These are phyloP conservation scores for Chondrus crispus DNA, from an alignment of 23 red algal species.

Conservation along the genomic window DNA sequence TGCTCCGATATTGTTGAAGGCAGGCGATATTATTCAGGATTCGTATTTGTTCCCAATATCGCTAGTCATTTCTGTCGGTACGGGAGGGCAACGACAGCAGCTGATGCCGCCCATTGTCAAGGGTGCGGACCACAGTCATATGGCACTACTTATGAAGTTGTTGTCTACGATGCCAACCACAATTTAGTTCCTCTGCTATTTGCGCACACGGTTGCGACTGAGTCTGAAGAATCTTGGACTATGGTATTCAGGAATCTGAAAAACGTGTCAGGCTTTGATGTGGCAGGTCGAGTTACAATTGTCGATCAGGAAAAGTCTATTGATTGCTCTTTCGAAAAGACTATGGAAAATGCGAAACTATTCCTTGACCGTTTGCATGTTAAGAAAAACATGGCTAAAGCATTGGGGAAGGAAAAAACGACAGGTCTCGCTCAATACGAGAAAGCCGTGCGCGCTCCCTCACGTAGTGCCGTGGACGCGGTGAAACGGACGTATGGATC, in stretches of 20 bases:
- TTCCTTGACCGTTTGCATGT: background rate
- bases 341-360: background rate
- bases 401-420: too few relatives aligned
- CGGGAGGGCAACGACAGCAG: background rate
- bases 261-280: background rate
- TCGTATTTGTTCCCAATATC: constrained; percentile 18
- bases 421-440: too few relatives aligned
- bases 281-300: background rate
- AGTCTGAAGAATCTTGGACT: background rate
- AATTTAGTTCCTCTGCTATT: background rate
- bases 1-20: constrained; percentile 3
- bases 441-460: too few relatives aligned
- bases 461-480: too few relatives aligned
- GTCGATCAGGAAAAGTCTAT: constrained; percentile 8
- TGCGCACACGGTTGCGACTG: background rate
- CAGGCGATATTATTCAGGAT: background rate
- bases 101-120: constrained; percentile 29
- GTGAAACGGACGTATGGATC: too few relatives aligned
- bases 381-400: too few relatives aligned
- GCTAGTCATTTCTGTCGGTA: background rate
- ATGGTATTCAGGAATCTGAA: background rate
- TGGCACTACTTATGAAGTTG: background rate
- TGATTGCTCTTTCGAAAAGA: background rate
- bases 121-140: constrained; percentile 13
- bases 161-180: background rate